Percentiles rank a stretch among this genome's conserved stretches.
Evolutionary conservation across 2,329 filamentous ascomycete species (phyloP).

Genomic region (Niveomyces coronatus): DNA sequence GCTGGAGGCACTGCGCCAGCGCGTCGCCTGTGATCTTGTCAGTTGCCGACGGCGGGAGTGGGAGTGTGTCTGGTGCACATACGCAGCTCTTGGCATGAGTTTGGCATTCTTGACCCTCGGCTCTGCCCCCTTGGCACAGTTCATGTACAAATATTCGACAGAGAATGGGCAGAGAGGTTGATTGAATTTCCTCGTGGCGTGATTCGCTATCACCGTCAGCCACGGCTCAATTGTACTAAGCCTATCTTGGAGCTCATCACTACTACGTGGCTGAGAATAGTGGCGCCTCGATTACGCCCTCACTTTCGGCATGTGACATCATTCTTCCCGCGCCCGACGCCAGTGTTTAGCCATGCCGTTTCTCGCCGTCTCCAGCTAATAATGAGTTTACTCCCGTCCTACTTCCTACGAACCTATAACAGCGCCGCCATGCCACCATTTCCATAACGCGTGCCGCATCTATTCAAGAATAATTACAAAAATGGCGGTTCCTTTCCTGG

Average conservation of each 20-base stretch:
- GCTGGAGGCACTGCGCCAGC: constrained; percentile 86
- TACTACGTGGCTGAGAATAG: too few species aligned
- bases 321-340: constrained; percentile 2
- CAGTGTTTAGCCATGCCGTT: background rate
- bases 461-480: constrained; percentile 8
- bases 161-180: too few species aligned
- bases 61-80: too few species aligned
- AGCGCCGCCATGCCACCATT: constrained; percentile 5
- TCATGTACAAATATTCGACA: too few species aligned
- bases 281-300: constrained; percentile 2
- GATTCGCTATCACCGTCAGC: constrained; percentile 1
- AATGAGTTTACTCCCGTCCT: background rate
- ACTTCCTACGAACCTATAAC: background rate
- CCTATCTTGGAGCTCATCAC: too few species aligned
- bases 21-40: constrained; percentile 79
- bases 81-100: constrained; percentile 96
- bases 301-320: constrained; percentile 15
- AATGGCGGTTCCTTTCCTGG: constrained; percentile 44
- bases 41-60: too few species aligned
- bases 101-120: constrained; percentile 57
- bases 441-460: background rate
- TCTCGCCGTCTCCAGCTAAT: background rate
- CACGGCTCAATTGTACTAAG: background rate
- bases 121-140: too few species aligned
- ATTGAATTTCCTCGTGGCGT: background rate